Percentiles rank a stretch among this genome's conserved stretches.
phyloP scores from a whole-genome alignment of 345 rosid genomes.

The Bruguiera gymnorhiza region DNA sequence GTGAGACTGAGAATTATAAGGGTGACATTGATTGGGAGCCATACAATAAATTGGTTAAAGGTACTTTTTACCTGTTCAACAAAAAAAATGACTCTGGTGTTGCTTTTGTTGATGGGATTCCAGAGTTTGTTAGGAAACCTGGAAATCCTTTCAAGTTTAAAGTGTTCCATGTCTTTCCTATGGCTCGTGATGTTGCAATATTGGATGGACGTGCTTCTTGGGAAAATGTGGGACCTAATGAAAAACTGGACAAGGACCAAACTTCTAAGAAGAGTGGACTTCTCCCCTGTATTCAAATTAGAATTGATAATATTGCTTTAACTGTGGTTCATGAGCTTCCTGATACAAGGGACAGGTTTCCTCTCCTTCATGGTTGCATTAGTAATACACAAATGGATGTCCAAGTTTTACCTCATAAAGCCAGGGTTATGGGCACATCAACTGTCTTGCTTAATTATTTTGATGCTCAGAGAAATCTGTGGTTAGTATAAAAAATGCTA shows the following conservation, averaged over 20 bases:
- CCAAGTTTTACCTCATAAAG: constrained; percentile 60
- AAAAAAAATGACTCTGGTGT: constrained; percentile 77
- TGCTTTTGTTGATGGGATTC: constrained; percentile 70
- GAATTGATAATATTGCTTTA: constrained; percentile 49
- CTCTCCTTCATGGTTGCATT: constrained; percentile 62
- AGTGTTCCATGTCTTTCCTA: constrained; percentile 45
- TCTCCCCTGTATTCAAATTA: constrained; percentile 53
- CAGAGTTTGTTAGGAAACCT: constrained; percentile 84
- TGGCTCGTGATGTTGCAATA: constrained; percentile 28
- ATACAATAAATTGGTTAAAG: constrained; percentile 50
- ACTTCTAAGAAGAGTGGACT: constrained; percentile 37
- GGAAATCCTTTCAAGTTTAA: constrained; percentile 92
- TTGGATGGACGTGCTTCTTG: constrained; percentile 27
- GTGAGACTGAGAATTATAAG: constrained; percentile 50
- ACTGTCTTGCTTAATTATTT: constrained; percentile 48
- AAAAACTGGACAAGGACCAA: constrained; percentile 30
- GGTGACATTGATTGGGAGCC: constrained; percentile 64
- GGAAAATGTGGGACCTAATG: constrained; percentile 22
- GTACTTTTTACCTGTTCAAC: constrained; percentile 69
- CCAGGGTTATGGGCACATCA: constrained; percentile 57
- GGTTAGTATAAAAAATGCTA: constrained; percentile 44
- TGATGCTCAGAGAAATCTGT: constrained; percentile 65
- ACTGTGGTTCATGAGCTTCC: constrained; percentile 76
- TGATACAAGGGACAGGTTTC: constrained; percentile 59
- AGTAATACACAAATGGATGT: constrained; percentile 42